Conservation (phyloP, 768 basidiomycete genomes). For the Boletus vermiculosoides region DNA sequence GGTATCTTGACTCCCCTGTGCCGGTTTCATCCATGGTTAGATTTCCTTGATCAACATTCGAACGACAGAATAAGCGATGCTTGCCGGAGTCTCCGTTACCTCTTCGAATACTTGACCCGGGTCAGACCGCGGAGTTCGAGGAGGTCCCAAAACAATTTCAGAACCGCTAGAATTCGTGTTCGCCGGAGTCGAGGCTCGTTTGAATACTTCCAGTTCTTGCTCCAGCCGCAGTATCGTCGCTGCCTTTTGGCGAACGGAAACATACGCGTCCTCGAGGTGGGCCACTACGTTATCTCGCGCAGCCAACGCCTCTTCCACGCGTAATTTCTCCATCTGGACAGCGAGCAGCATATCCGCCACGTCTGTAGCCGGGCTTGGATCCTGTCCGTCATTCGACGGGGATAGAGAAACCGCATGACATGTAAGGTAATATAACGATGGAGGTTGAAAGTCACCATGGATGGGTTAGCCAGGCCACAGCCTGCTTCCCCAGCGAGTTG, state of each 20-base stretch:
- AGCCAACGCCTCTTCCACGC: slow-evolving; percentile 53
- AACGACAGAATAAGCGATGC: not conserved
- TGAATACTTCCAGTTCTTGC: slow-evolving; percentile 36
- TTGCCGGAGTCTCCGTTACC: slow-evolving; percentile 2
- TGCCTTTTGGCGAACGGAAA: slow-evolving; percentile 60
- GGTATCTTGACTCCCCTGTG: not conserved
- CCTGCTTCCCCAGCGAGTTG: slow-evolving; percentile 3
- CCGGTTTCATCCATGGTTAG: not conserved
- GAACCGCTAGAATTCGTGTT: slow-evolving; percentile 7
- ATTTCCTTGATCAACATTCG: not conserved
- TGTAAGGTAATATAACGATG: not conserved
- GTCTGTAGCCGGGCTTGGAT: not conserved
- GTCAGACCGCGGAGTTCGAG: not conserved
- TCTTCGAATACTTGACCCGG: not conserved
- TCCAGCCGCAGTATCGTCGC: slow-evolving; percentile 49
- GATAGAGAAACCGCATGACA: not conserved
- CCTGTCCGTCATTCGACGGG: slow-evolving; percentile 9
- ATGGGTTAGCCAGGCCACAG: not conserved
- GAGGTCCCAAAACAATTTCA: not conserved
- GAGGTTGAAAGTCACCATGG: slow-evolving; percentile 13
- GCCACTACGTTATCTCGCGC: slow-evolving; percentile 64
- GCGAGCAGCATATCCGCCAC: slow-evolving; percentile 53
- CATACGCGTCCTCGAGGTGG: slow-evolving; percentile 58
- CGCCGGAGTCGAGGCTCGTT: slow-evolving; percentile 23
- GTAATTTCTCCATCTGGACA: slow-evolving; percentile 50